Evolutionary conservation across 2,329 filamentous ascomycete species (phyloP).

Genomic region (Alternaria gansuensis): DNA sequence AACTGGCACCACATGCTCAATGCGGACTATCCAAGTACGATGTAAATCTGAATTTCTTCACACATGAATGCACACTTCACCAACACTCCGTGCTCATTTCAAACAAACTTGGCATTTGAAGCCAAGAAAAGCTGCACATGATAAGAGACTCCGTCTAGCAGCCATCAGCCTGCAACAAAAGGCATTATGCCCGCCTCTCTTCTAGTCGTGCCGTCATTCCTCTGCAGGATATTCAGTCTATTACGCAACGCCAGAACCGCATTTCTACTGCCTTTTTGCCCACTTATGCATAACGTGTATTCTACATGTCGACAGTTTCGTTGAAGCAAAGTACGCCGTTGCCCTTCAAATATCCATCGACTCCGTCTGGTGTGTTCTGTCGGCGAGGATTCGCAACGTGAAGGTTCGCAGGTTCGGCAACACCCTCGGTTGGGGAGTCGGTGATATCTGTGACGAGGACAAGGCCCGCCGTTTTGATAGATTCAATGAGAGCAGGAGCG

Average conservation of each 20-base stretch:
- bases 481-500: conserved; percentile 88
- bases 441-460: conserved; percentile 91
- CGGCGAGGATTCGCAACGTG: conserved; percentile 52
- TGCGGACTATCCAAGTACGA: neutral
- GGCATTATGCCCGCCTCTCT: conserved; percentile 5
- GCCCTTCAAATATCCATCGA: conserved; percentile 85
- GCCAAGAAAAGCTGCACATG: neutral
- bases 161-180: neutral
- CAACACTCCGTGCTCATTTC: neutral
- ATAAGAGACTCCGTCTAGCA: conserved; percentile 7
- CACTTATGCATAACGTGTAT: neutral
- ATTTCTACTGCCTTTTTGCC: neutral
- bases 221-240: conserved; percentile 5
- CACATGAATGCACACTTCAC: neutral
- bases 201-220: conserved; percentile 6
- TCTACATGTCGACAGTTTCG: conserved; percentile 73
- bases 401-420: conserved; percentile 46
- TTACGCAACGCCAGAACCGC: conserved; percentile 14
- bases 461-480: conserved; percentile 92
- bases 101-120: neutral
- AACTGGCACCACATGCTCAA: conserved; percentile 8
- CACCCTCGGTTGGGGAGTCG: conserved; percentile 57
- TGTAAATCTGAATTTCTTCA: neutral
- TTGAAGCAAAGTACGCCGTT: conserved; percentile 93
- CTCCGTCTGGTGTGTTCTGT: conserved; percentile 72